Conservation (phyloP, 805 yeast species). For the Schwanniomyces yamadae region DNA sequence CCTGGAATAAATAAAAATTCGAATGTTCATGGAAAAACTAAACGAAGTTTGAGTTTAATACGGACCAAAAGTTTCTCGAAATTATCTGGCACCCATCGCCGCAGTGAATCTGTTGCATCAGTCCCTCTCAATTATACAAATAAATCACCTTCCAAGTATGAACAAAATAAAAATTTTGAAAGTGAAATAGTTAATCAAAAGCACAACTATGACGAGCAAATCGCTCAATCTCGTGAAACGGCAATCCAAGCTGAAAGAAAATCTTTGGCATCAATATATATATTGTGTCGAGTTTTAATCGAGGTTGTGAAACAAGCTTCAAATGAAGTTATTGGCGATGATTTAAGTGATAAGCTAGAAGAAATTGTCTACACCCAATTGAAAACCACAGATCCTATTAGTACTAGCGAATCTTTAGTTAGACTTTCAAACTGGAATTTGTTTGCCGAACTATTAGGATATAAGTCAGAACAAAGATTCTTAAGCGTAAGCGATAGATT, state of each 20-base stretch:
- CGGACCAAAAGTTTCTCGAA: slow-evolving; percentile 39
- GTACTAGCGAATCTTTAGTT: slow-evolving; percentile 58
- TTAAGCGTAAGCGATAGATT: slow-evolving; percentile 89
- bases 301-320: slow-evolving; percentile 91
- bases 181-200: slow-evolving; percentile 20
- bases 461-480: slow-evolving; percentile 83
- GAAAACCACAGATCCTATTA: slow-evolving; percentile 82
- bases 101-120: slow-evolving; percentile 51
- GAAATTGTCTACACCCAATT: slow-evolving; percentile 91
- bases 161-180: slow-evolving; percentile 10
- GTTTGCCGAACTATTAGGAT: slow-evolving; percentile 84
- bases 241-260: slow-evolving; percentile 86
- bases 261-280: slow-evolving; percentile 81
- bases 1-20: slow-evolving; percentile 13
- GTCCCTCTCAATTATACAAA: slow-evolving; percentile 14
- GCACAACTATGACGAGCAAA: slow-evolving; percentile 30
- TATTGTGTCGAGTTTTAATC: slow-evolving; percentile 85
- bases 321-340: slow-evolving; percentile 69
- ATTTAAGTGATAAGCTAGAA: slow-evolving; percentile 78
- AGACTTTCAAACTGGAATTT: slow-evolving; percentile 92
- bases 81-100: slow-evolving; percentile 36
- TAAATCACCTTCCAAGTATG: slow-evolving; percentile 11
- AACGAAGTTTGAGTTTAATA: slow-evolving; percentile 41
- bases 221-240: slow-evolving; percentile 51
- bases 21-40: slow-evolving; percentile 20